Evolutionary conservation across 1,284 basidiomycete genomes (phyloP).

Genomic region (Cutaneotrichosporon spelunceum): DNA sequence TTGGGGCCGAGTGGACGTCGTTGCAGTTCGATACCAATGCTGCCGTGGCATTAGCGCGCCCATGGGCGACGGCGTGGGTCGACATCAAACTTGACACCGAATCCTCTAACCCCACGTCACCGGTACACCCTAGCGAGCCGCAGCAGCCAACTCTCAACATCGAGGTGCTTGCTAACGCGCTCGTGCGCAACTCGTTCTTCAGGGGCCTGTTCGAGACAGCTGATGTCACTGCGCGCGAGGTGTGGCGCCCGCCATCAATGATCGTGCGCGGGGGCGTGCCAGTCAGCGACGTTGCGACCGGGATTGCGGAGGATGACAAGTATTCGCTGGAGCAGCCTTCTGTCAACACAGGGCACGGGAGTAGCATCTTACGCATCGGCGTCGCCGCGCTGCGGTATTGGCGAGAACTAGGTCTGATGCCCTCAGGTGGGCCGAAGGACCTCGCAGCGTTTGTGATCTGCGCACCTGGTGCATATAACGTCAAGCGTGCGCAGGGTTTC

Average conservation of each 20-base stretch:
- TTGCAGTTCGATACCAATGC: slow-evolving; percentile 22
- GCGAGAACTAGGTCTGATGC: slow-evolving; percentile 41
- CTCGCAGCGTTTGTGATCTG: slow-evolving; percentile 31
- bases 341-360: slow-evolving; percentile 32
- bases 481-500: slow-evolving; percentile 20
- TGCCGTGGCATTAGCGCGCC: slow-evolving; percentile 14
- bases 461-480: slow-evolving; percentile 15
- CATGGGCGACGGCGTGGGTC: slow-evolving; percentile 17
- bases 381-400: slow-evolving; percentile 41
- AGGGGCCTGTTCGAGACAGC: slow-evolving; percentile 13
- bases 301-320: slow-evolving; percentile 3
- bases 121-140: not conserved
- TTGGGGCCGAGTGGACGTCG: slow-evolving; percentile 35
- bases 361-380: slow-evolving; percentile 32
- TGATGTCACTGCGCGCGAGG: not conserved
- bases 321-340: slow-evolving; percentile 14
- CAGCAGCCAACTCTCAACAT: slow-evolving; percentile 9
- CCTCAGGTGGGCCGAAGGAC: slow-evolving; percentile 42
- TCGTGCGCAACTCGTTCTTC: slow-evolving; percentile 23
- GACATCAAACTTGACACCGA: slow-evolving; percentile 7
- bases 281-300: slow-evolving; percentile 15
- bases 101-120: slow-evolving; percentile 6
- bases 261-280: slow-evolving; percentile 18
- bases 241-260: slow-evolving; percentile 1
- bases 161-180: slow-evolving; percentile 19